Base-by-base conservation (phyloP, 108 stramenopile genomes). In the Seminavis robusta region DNA sequence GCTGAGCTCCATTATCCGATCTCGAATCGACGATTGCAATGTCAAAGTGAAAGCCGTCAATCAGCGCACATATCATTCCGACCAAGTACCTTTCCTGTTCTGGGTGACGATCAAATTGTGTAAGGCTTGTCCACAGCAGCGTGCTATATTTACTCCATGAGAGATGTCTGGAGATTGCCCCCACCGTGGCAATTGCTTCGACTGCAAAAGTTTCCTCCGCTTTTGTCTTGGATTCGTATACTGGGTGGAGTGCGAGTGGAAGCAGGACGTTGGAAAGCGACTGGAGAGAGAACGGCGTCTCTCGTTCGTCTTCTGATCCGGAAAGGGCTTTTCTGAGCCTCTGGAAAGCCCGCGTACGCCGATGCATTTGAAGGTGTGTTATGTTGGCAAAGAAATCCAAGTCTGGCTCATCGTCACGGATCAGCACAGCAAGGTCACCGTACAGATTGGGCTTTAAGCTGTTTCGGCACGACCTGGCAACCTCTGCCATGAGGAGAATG, bases 301-400 rank as follows among this genome's bases (percentile, higher is more conserved):
- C n/a, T 21, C 33, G 60, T 10, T 44, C 39, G 1, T 46, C 40
- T 32, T 61, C 51, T 8, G 13, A 19, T 7, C n/a, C 25, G 11
- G 36, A 10, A 9, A 93, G 55, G 17, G 61, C 41, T 54, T 80
- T 90, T 21, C 88, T 65, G n/a, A 95, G 67, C 34, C 88, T 50
- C 21, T 68, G 67, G 19, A 98, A 68, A 26, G 94, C 95, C 27
- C 92, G 61, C 0, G 75, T 70, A 52, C 96, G 79, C 27, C 98
- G 87, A 70, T 98, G 98, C 27, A 94, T 65, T 61, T 98, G 98
- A 9, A 98, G 89, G 71, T 98, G 98, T 13, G 90, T 89, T 5
- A 95, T 61, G 57, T 94, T 95, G 23, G 86, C 57, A 69, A 98
- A 97, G 54, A 98, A 97, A 67, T 97, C 95, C 19, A 94, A 69